These are phyloP conservation scores for Aspergillus caelatus DNA, from an alignment of 2,329 filamentous ascomycete genomes.

Conservation along the genomic window DNA sequence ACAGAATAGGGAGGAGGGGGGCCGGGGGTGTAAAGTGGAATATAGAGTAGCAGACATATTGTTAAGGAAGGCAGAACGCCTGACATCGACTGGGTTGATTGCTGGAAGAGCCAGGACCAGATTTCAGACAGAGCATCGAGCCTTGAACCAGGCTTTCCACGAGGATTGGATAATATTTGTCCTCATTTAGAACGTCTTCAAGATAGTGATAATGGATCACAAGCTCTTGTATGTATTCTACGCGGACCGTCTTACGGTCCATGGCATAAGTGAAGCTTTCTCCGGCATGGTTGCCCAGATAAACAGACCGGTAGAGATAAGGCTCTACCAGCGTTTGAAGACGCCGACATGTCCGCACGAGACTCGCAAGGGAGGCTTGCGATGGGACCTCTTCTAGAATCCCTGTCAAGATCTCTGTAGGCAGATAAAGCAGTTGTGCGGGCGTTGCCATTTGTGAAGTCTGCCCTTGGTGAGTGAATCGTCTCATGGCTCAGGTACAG, in stretches of 20 bases:
- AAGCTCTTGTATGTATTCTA: conserved; percentile 3
- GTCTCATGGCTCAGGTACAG: neutral
- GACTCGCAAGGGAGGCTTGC: neutral
- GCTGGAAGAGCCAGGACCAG: conserved; percentile 5
- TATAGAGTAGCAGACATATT: conserved; percentile 1
- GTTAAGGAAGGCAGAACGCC: conserved; percentile 2
- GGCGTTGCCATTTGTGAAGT: neutral
- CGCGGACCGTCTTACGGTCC: neutral
- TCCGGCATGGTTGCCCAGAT: conserved; percentile 7
- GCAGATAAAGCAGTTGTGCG: neutral
- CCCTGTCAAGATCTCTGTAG: neutral
- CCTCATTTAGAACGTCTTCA: neutral
- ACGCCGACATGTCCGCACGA: conserved; percentile 3
- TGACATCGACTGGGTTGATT: neutral
- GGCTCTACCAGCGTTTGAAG: conserved; percentile 3
- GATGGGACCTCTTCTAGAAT: neutral
- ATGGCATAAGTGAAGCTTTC: conserved; percentile 3
- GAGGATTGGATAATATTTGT: conserved; percentile 6
- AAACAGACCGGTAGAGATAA: conserved; percentile 5
- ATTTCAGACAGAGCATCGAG: neutral
- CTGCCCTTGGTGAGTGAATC: neutral
- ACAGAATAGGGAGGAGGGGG: neutral
- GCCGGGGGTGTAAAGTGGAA: neutral
- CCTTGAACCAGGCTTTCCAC: conserved; percentile 4
- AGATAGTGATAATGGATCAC: conserved; percentile 10